Base-by-base conservation (phyloP, 371 early-diverging fungal genomes). In the Mucor saturninus region DNA sequence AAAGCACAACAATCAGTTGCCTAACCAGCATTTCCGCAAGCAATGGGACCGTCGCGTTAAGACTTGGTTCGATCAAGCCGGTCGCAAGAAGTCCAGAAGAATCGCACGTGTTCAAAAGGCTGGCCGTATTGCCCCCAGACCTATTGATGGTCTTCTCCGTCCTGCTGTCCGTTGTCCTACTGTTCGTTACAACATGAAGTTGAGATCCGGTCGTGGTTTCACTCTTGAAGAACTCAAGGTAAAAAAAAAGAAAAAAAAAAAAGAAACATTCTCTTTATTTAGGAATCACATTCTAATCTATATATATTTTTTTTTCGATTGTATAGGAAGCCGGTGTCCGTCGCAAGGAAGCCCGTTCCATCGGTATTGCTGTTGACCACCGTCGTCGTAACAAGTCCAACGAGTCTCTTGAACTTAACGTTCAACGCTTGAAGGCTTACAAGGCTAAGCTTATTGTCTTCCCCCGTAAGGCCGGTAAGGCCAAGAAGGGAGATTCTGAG, bases 51-150 rank as follows among this genome's bases (percentile, higher is more conserved):
- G 86, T 67, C 95, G 94, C 74, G 98, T 98, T 67, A 95, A 94
- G 90, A 98, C 98, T 72, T 99, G 99, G 98, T 99, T 99, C 87
- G 90, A 98, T 87, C 99, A 99, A 88, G 94, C 99, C 71, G 95
- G 95, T 62, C 92, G 92, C 77, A 96, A 95, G 91, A 89, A 90
- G 86, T 83, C 93, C 67, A 88, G 99, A 76, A 88, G 95, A 69
- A 78, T 91, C 56, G 87, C 87, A 64, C 92, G 99, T 74, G 82
- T 91, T 75, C 87, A 90, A 83, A 99, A 99, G 94, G 99, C 99
- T 65, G 95, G 94, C 73, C 84, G 83, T 75, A 89, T 98, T 74
- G 97, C 97, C 56, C 99, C 99, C 66, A 92, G 95, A 70, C 99
- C 99, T 74, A 86, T 95, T 67, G 97, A 99, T 80, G 94, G 94